These are phyloP conservation scores for Calonectria naviculata DNA, from an alignment of 2,329 filamentous ascomycete species.

Conservation along the genomic window DNA sequence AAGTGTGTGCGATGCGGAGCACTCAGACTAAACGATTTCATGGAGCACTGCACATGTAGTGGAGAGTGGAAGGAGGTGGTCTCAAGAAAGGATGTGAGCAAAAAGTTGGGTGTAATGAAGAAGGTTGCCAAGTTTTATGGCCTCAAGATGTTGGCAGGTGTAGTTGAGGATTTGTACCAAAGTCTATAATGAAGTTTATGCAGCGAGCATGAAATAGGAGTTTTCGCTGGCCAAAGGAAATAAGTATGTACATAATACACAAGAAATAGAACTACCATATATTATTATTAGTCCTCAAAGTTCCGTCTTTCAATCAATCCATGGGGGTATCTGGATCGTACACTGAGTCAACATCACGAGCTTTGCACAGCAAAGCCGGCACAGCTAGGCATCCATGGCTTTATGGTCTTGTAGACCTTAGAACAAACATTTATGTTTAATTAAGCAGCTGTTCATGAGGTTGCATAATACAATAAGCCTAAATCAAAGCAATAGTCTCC, in stretches of 20 bases:
- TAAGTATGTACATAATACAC: background rate
- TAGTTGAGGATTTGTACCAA: conserved; percentile 73
- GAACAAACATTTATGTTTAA: background rate
- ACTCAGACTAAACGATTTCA: conserved; percentile 88
- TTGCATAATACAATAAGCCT: background rate
- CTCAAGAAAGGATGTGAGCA: conserved; percentile 72
- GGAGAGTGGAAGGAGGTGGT: conserved; percentile 84
- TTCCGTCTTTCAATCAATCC: too few relatives aligned
- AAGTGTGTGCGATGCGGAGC: conserved; percentile 80
- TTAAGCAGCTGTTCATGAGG: background rate
- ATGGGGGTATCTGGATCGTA: too few relatives aligned
- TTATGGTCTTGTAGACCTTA: too few relatives aligned
- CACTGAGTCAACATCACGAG: too few relatives aligned
- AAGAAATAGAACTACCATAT: conserved; percentile 8
- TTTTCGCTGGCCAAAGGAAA: conserved; percentile 24
- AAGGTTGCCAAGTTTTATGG: conserved; percentile 84
- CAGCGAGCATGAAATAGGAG: conserved; percentile 31
- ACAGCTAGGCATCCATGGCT: too few relatives aligned
- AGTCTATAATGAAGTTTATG: conserved; percentile 50
- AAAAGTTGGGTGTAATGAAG: conserved; percentile 74
- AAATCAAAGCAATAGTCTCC: conserved; percentile 22
- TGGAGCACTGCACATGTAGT: conserved; percentile 95
- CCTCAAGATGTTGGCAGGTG: conserved; percentile 81
- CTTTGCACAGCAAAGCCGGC: too few relatives aligned
- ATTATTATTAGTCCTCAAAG: too few relatives aligned